Percentiles rank a stretch among this genome's conserved stretches.
Conservation (phyloP, 352 stramenopile species). For the Globisporangium alternatum region DNA sequence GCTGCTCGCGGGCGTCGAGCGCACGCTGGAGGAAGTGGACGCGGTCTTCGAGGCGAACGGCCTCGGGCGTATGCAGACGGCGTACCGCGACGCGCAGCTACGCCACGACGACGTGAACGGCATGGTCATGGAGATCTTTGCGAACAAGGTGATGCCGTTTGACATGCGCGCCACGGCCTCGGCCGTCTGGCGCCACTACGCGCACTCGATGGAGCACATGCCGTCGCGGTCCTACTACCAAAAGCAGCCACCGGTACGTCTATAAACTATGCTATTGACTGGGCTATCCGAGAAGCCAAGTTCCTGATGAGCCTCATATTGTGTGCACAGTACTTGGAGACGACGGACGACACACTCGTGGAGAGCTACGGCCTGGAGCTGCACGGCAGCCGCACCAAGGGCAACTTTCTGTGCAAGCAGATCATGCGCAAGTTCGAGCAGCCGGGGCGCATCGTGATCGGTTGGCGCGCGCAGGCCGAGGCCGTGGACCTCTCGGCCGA, state of each 20-base stretch:
- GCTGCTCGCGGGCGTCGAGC: slow-evolving; percentile 39
- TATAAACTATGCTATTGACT: neutral
- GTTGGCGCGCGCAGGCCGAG: slow-evolving; percentile 54
- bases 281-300: slow-evolving; percentile 3
- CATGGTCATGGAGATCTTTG: slow-evolving; percentile 54
- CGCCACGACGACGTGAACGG: slow-evolving; percentile 33
- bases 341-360: slow-evolving; percentile 46
- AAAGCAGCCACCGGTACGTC: slow-evolving; percentile 41
- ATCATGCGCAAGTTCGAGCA: slow-evolving; percentile 54
- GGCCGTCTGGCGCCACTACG: slow-evolving; percentile 56
- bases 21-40: slow-evolving; percentile 42
- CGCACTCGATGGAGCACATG: slow-evolving; percentile 55
- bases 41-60: slow-evolving; percentile 48
- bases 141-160: slow-evolving; percentile 59
- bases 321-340: slow-evolving; percentile 36
- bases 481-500: slow-evolving; percentile 47
- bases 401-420: slow-evolving; percentile 51
- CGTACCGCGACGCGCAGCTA: slow-evolving; percentile 47
- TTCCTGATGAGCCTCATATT: neutral
- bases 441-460: slow-evolving; percentile 49
- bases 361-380: slow-evolving; percentile 55
- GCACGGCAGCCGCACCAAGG: slow-evolving; percentile 42
- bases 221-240: slow-evolving; percentile 54
- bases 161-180: slow-evolving; percentile 32
- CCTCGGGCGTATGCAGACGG: slow-evolving; percentile 44